phyloP scores from a whole-genome alignment of 2,329 filamentous ascomycete genomes.

The Cladophialophora chaetospira region DNA sequence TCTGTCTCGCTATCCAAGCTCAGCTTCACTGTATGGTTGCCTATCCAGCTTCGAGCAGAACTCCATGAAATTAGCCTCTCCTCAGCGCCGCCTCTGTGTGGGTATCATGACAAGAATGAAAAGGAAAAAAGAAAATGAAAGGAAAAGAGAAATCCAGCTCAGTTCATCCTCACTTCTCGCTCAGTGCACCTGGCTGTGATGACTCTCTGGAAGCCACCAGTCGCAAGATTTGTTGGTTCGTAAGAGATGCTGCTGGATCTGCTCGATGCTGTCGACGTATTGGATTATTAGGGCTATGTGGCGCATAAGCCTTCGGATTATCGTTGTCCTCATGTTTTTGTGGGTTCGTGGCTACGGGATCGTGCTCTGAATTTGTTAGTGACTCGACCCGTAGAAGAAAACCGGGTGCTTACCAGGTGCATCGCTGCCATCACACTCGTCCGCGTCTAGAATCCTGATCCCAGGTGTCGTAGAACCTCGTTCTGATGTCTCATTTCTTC shows the following conservation, averaged over 20 bases:
- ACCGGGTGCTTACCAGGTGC: background rate
- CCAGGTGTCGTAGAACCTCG: conserved; percentile 18
- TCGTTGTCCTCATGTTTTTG: background rate
- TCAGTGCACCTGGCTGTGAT: background rate
- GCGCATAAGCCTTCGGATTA: background rate
- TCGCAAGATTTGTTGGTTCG: background rate
- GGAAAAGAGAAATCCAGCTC: background rate
- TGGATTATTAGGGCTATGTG: background rate
- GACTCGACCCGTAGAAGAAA: too few species aligned
- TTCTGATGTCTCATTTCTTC: conserved; percentile 16
- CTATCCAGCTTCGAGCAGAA: background rate
- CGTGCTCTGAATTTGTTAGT: background rate
- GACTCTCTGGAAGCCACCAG: too few species aligned
- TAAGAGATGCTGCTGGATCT: background rate
- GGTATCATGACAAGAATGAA: background rate
- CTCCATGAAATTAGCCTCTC: background rate
- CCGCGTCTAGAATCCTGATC: conserved; percentile 9
- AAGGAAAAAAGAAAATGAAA: background rate
- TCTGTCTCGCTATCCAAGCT: conserved; percentile 6
- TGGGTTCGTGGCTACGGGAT: too few species aligned
- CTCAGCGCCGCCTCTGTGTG: background rate
- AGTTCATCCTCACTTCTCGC: background rate
- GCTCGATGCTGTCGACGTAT: background rate
- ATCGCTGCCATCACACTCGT: background rate
- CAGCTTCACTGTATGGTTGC: background rate